Base-by-base conservation (phyloP, 2,329 filamentous ascomycete species). In the Pyrenochaeta sp. region DNA sequence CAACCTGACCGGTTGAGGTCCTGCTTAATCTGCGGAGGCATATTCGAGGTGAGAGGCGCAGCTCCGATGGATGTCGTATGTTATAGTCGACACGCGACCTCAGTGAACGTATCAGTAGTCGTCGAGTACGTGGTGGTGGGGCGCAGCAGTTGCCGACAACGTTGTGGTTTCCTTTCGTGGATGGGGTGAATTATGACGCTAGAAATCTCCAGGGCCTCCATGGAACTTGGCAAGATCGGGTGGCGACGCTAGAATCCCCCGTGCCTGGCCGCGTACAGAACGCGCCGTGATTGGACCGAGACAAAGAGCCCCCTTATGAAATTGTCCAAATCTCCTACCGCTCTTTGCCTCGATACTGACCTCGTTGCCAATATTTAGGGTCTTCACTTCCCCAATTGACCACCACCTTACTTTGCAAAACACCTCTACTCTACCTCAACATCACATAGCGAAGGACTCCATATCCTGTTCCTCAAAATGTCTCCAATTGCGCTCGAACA, bases 1-100 rank as follows among this genome's bases (percentile, higher is more conserved):
- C 93, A 97, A 58, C 95, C 95, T 19, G 93, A 95, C 52, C 95
- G 88, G 81, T 98, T 97, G 46, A 97, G 85, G 76, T 97, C 93
- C 77, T 96, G 91, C 79, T 98, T 97, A 77, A 97, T 97, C 78
- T 97, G 93, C 12, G 93, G 91, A 55, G 91, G 91, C 88, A 96
- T 94, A 55, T 36, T 60, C 50, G 52, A 15, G 36, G 36, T 45
- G 46, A 10, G 22, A 15, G 5, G 27, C 36, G 12, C 22, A n/a
- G 43, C 27, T 15, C 27, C 22, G 39, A 34, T 37, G 9, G 45
- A 22, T 42, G 30, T 47, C 15, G 57, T 46, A 45, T 4, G 43
- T 36, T 25, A 19, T 53, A 40, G 19, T 39, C 13, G 15, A 28
- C 45, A 42, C 24, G 44, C 40, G 43, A 45, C 19, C 24, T 2